Percentiles rank a stretch among this genome's conserved stretches.
Evolutionary conservation across 2,329 filamentous ascomycete genomes (phyloP).

Genomic region (Calonectria pauciramosa): DNA sequence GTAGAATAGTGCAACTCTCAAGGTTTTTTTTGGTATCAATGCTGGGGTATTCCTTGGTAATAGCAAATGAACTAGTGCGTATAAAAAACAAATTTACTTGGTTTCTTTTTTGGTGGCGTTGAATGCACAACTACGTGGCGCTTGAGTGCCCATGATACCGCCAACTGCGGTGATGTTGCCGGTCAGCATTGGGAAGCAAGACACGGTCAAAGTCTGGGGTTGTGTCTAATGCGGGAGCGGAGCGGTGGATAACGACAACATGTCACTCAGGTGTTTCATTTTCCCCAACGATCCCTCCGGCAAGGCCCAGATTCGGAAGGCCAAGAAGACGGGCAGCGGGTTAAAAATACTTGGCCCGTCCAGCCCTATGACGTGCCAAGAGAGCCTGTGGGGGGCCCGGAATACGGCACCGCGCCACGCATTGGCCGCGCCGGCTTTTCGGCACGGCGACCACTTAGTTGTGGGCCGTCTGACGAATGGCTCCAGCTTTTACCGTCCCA

Average conservation of each 20-base stretch:
- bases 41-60: background rate
- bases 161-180: background rate
- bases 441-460: background rate
- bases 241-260: constrained; percentile 6
- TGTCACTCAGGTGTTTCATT: background rate
- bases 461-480: constrained; percentile 19
- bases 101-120: background rate
- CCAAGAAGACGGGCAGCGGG: background rate
- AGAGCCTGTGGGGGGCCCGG: background rate
- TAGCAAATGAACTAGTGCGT: too few species aligned
- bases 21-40: background rate
- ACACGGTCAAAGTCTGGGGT: background rate
- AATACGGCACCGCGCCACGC: constrained; percentile 10
- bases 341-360: background rate
- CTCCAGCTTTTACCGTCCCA: background rate
- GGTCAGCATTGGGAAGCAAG: background rate
- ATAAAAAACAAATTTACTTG: too few species aligned
- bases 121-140: background rate
- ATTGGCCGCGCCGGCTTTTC: constrained; percentile 22
- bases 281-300: background rate
- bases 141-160: background rate
- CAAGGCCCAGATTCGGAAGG: background rate
- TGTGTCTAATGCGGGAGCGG: background rate
- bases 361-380: constrained; percentile 11
- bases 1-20: background rate